Base-by-base conservation (phyloP, 2,329 filamentous ascomycete species). In the Helotiales sp. region DNA sequence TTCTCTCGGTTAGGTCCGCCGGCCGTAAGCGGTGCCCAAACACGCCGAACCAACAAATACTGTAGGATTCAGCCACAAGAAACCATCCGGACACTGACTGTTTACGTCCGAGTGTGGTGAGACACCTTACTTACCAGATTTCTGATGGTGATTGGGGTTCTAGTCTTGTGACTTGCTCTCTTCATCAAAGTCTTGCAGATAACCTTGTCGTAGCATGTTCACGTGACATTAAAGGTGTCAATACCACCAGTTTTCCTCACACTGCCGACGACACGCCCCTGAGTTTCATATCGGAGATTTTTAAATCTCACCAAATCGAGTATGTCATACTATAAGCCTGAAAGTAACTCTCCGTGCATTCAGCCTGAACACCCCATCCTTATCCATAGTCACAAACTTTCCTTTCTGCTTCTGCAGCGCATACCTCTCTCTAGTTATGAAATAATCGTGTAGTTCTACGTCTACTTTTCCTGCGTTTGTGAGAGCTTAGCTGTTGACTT, bases 401-500 rank as follows among this genome's bases (percentile, higher is more conserved):
- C 72, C 71, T 63, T 74, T 71, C 45, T 71, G 66, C 57, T 73
- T 73, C 61, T 69, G 50, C 45, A 74, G 49, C 5, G 63, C 26
- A 63, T 74, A 74, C 6, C 72, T 71, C 28, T 70, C 30, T 10
- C 70, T 57, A 7, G 63, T 65, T 15, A 13, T 30, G 52, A 69
- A 73, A 15, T 28, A 20, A 73, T 59, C 0, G 67, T 70, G 47
- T 72, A 74, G 15, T 54, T 67, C 59, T 73, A 66, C 0, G 70
- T 68, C 70, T 65, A 66, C 69, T 59, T 57, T 69, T 45, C 75
- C 74, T 3, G 73, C 64, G 62, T 80, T 81, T 7, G 77, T 77
- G 17, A 86, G 77, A 0, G 83, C 83, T 20, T 73, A 77, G n/a
- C 81, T 81, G 37, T 77, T 74, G 63, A 77, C 75, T 71, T 85